Evolutionary conservation across 2,329 filamentous ascomycete species (phyloP), one percentile per base, ranked within the genome.

Genomic region (Colletotrichum musae): DNA sequence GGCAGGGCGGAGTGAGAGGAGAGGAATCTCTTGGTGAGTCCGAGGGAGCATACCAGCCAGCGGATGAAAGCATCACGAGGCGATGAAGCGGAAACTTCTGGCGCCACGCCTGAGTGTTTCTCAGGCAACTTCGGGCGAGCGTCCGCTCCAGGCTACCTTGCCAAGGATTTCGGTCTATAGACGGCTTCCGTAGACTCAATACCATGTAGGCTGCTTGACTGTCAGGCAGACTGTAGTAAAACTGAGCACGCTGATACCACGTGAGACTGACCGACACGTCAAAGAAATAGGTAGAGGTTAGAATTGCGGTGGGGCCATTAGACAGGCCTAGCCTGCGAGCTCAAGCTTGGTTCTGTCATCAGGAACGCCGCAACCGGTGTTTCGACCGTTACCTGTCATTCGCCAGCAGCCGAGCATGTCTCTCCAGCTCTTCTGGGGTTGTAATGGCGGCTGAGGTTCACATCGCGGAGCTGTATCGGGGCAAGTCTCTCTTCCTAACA

Each of bases 281-380:
- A 43, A 43, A n/a, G 41, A 36, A 36, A n/a, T 43, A 24, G 21
- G 21, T n/a, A 5, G 1, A 43, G 41, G 41, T 6, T 12, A n/a
- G 15, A n/a, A 43, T 15, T 6, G 13, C 15, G 13, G 41, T 18
- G 41, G 2, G 15, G 16, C 16, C 5, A 43, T 43, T n/a, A n/a
- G 1, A 36, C 9, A 36, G 5, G 41, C 15, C 5, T 43, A 43
- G 13, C 13, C 41, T 43, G 5, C 41, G 13, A 15, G 32, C 15
- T 43, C 10, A 58, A 18, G 24, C 41, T 15, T 48, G 56, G 32
- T 18, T 58, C 21, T 48, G 43, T 16, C 28, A 24, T 36, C 39
- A 18, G 13, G 36, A 13, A 24, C 15, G 21, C 45, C 45, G 57
- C 45, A 59, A 59, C n/a, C 57, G 28, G 57, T 15, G 45, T 24